Evolutionary conservation across 75 land plant genomes (phyloP), one percentile per base, ranked within the genome.

Genomic region (Pseudotsuga menziesii): DNA sequence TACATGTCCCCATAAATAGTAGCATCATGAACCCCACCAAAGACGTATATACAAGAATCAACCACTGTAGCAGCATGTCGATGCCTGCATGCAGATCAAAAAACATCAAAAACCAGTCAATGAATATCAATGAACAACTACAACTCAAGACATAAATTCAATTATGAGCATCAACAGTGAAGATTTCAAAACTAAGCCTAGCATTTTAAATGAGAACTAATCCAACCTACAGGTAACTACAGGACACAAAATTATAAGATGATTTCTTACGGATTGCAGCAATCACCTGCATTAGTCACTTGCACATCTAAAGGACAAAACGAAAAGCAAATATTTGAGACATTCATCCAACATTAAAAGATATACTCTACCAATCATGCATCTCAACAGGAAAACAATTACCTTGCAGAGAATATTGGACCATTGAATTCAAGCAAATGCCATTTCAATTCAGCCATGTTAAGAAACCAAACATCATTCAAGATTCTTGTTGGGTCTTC

Each of bases 61-160:
- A 91, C 76, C 58, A 78, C 85, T 27, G 91, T 91, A 75, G 97
- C 89, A 58, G 98, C 92, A 84, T 96, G 98, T 27, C 98, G 86
- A 84, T 95, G 98, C 88, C 98, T 95, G 87, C 29, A 80, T 62
- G 79, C 15, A 64, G 15, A 56, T 55, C 63, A 56, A 29, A 39
- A 55, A 41, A 13, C 55, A 56, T 55, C 63, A 56, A 29, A 39
- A 55, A 41, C n/a, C 55, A 48, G 64, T 25, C 2, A 23, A 25
- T 60, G 19, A 25, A 63, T 56, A 36, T 78, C 19, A 29, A 27
- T 17, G 17, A 41, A 76, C 19, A 27, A 13, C 22, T 44, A 48
- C 54, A 8, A 48, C 12, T 44, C 81, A 14, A 59, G 39, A 32
- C 81, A 61, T 27, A 59, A 77, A 62, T 56, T 25, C 6, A 76